phyloP scores from a whole-genome alignment of 257 asterid species.

The Scutellaria galericulata region DNA sequence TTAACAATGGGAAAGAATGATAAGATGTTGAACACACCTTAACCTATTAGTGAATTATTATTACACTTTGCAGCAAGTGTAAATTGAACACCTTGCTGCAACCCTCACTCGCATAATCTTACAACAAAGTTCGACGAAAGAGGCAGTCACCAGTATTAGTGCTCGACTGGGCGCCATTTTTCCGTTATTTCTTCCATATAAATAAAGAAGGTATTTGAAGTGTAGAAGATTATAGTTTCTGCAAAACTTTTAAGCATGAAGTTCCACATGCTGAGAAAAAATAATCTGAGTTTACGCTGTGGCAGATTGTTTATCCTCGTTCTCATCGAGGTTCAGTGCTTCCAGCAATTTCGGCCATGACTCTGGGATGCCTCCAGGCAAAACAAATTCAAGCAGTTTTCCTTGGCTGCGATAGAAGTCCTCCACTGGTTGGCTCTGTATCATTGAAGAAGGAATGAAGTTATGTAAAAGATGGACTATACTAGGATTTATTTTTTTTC shows the following conservation, averaged over 20 bases:
- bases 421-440: slow-evolving; percentile 94
- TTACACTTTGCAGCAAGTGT: slow-evolving; percentile 18
- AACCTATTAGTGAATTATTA: slow-evolving; percentile 26
- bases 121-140: slow-evolving; percentile 39
- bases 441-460: slow-evolving; percentile 18
- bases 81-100: slow-evolving; percentile 24
- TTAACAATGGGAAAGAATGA: not conserved
- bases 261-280: slow-evolving; percentile 34
- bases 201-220: not conserved
- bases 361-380: slow-evolving; percentile 94
- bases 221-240: slow-evolving; percentile 36
- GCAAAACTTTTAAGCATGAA: slow-evolving; percentile 55
- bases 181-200: slow-evolving; percentile 46
- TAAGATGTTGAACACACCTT: not conserved
- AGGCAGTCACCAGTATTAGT: slow-evolving; percentile 35
- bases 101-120: slow-evolving; percentile 34
- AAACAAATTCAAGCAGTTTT: slow-evolving; percentile 74
- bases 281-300: slow-evolving; percentile 51
- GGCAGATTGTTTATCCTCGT: slow-evolving; percentile 68
- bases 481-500: not conserved
- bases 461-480: not conserved
- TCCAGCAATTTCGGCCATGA: slow-evolving; percentile 93
- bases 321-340: slow-evolving; percentile 82
- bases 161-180: slow-evolving; percentile 38
- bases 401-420: slow-evolving; percentile 72